Conservation (phyloP, 768 basidiomycete genomes). For the Pleurotus tuoliensis region DNA sequence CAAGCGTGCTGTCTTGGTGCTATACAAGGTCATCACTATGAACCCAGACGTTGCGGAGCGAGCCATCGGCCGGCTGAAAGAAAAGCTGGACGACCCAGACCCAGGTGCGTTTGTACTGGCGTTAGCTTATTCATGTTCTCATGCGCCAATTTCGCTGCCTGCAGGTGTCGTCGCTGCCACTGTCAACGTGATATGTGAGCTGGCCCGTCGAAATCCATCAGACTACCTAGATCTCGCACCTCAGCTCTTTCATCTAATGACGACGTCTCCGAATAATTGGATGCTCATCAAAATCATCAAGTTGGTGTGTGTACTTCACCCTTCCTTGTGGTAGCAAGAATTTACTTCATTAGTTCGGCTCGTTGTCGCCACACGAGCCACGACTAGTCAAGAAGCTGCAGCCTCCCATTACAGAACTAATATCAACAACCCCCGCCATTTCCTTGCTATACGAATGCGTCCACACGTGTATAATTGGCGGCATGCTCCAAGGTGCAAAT, state of each 20-base stretch:
- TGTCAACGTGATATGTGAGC: slow-evolving; percentile 91
- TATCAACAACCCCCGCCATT: slow-evolving; percentile 92
- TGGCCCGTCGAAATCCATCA: slow-evolving; percentile 73
- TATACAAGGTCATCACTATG: slow-evolving; percentile 77
- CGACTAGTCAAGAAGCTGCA: slow-evolving; percentile 93
- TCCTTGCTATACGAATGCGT: slow-evolving; percentile 98
- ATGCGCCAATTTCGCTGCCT: background rate
- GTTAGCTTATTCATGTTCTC: background rate
- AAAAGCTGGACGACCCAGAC: slow-evolving; percentile 78
- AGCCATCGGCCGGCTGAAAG: slow-evolving; percentile 67
- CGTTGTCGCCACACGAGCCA: slow-evolving; percentile 86
- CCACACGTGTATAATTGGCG: slow-evolving; percentile 95
- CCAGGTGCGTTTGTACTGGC: slow-evolving; percentile 38
- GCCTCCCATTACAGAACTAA: slow-evolving; percentile 91
- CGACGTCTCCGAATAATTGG: slow-evolving; percentile 97
- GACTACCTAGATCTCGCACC: slow-evolving; percentile 88
- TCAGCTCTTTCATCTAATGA: slow-evolving; percentile 88
- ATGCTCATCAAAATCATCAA: slow-evolving; percentile 99
- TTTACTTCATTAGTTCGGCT: slow-evolving; percentile 69
- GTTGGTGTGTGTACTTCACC: slow-evolving; percentile 46
- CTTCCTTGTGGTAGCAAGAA: background rate
- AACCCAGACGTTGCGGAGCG: slow-evolving; percentile 76
- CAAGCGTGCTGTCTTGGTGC: slow-evolving; percentile 82
- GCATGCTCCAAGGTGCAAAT: slow-evolving; percentile 81
- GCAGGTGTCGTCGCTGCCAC: slow-evolving; percentile 91